Evolutionary conservation across 106 monocot genomes (phyloP), one percentile per base, ranked within the genome.

Genomic region (Allium fistulosum): DNA sequence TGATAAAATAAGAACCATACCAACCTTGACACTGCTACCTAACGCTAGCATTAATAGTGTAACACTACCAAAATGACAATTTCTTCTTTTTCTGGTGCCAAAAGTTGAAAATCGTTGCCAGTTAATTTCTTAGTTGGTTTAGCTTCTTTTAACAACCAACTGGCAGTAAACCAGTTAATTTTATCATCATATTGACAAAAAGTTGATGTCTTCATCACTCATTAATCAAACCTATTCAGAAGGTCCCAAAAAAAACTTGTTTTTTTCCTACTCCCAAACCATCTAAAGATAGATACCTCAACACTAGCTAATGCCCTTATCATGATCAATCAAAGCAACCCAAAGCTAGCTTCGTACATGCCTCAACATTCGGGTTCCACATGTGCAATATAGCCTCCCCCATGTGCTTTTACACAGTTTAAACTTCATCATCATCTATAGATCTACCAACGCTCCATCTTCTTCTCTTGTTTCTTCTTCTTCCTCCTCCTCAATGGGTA

Each of bases 91-190:
- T 17, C 15, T 9, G 61, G 45, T 61, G 61, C 46, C 3, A 15
- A 63, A 15, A 47, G 63, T 63, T 47, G 63, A 63, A 16, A 49
- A 65, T 17, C 22, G 49, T n/a, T 17, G 49, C 8, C 6, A 6
- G 7, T 53, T 27, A 67, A 67, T 67, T 49, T 67, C 51, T 27
- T 51, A 11, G 51, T 53, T 53, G 67, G 65, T 48, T 66, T 51
- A 66, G 49, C 65, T 66, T 66, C 49, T 66, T 66, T 66, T 12
- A 51, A 66, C 65, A 66, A 66, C 65, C 50, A 66, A 51, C 65
- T n/a, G 47, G 28, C 28, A 47, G 51, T 51, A 49, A 66, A 51
- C 9, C 48, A 8, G 4, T 14, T 22, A 66, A 17, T 2, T 9
- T 8, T 4, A 18, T 9, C 17, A 51, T 18, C 11, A 50, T 50